Base-by-base conservation (phyloP, 352 stramenopile species). In the Phytophthora agathidicida region DNA sequence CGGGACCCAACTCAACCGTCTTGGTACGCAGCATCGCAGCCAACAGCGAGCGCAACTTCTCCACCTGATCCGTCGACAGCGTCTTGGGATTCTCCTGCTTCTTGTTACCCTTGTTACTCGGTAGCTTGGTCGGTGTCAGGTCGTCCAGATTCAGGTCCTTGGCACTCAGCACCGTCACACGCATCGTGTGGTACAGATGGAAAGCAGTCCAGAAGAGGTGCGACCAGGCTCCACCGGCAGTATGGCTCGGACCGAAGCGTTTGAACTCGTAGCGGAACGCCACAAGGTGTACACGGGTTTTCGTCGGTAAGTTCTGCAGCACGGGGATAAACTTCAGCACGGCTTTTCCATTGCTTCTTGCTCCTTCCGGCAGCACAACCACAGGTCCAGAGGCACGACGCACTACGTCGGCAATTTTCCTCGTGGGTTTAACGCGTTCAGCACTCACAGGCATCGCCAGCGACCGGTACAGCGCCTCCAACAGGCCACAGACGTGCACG, bases 1-100 rank as follows among this genome's bases (percentile, higher is more conserved):
- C 68, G 2, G 77, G 75, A 19, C 70, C 71, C 41, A 95, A 63
- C 23, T 91, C 77, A 17, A 95, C 77, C 1, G 68, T 69, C 67
- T 93, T 95, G 5, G 82, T 85, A 32, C 86, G 83, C 45, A 95
- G 66, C 83, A 95, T 95, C 7, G 83, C 68, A 0, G 83, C 86
- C 22, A 95, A 30, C 9, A 95, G 57, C 10, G 70, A 67, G 30
- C 83, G 81, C 27, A 91, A 49, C 2, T 77, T 82, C 57, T 91
- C 81, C 13, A 89, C 73, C 48, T 91, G 82, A 26, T 68, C 43
- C 7, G 46, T 51, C 7, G 73, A 85, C 51, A 88, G 60, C 33
- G 75, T 77, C 42, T 71, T 64, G 11, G 60, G 39, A 17, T 54
- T 33, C 14, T 66, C 45, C 23, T 69, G 46, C 28, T 65, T 71